phyloP scores from a whole-genome alignment of 495 filamentous ascomycete genomes.

The Corynascus novoguineensis region DNA sequence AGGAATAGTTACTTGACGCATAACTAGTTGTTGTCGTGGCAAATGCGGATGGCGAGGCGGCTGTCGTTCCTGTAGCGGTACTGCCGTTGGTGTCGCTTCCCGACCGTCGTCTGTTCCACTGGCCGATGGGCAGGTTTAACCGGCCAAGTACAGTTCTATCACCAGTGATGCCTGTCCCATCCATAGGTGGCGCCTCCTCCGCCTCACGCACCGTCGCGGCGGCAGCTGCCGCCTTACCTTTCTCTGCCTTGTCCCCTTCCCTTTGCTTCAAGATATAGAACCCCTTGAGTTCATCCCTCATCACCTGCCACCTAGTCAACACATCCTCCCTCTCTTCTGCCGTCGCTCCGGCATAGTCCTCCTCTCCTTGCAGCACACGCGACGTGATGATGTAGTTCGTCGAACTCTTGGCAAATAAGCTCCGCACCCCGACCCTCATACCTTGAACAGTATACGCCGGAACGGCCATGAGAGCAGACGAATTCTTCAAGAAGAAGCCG shows the following conservation, averaged over 20 bases:
- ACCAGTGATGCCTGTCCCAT: background rate
- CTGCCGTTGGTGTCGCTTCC: background rate
- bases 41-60: background rate
- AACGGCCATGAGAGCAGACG: conserved; percentile 60
- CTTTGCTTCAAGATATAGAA: conserved; percentile 38
- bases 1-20: conserved; percentile 12
- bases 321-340: conserved; percentile 53
- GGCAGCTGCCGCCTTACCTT: conserved; percentile 10
- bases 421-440: conserved; percentile 66
- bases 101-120: background rate
- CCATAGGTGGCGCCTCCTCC: background rate
- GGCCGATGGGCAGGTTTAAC: background rate
- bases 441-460: conserved; percentile 72
- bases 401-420: conserved; percentile 54
- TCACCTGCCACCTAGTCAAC: conserved; percentile 50
- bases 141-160: background rate
- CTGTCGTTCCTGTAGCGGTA: background rate
- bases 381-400: conserved; percentile 68
- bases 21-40: conserved; percentile 13
- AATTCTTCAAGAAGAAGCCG: conserved; percentile 63
- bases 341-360: conserved; percentile 49
- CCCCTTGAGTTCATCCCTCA: conserved; percentile 49
- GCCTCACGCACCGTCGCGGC: background rate
- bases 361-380: conserved; percentile 64
- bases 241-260: conserved; percentile 26